phyloP scores from a whole-genome alignment of 208 protist genomes.

The Vickermania ingenoplastis region DNA sequence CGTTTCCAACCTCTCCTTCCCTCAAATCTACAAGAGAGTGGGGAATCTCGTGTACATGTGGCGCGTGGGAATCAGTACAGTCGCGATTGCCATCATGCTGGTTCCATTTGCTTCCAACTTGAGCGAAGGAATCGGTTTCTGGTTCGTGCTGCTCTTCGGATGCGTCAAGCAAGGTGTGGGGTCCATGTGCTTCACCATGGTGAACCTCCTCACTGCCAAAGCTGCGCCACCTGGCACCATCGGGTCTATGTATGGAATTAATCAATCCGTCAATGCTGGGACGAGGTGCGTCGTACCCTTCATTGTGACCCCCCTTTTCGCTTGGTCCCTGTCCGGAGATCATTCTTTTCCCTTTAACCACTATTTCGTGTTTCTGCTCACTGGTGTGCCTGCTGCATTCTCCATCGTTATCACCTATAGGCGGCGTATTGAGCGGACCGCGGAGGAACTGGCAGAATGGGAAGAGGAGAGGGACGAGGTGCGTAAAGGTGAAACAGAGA shows the following conservation, averaged over 20 bases:
- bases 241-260: conserved; percentile 39
- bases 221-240: conserved; percentile 28
- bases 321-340: conserved; percentile 27
- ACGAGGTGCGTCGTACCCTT: conserved; percentile 40
- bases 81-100: conserved; percentile 8
- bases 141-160: conserved; percentile 25
- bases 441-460: not conserved
- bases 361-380: conserved; percentile 42
- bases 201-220: conserved; percentile 32
- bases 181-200: conserved; percentile 30
- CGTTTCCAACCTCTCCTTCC: conserved; percentile 40
- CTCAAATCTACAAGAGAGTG: conserved; percentile 13
- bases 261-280: conserved; percentile 25
- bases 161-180: conserved; percentile 21
- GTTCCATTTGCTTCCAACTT: conserved; percentile 14
- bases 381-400: conserved; percentile 8
- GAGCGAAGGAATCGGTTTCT: conserved; percentile 7
- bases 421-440: conserved; percentile 7
- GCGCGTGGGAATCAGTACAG: conserved; percentile 10
- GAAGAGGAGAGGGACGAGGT: not conserved
- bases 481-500: not conserved
- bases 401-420: conserved; percentile 9
- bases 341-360: conserved; percentile 49
- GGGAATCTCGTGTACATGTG: conserved; percentile 21
- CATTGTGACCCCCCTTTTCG: conserved; percentile 29